These are phyloP conservation scores for Sporobolomyces phaffii DNA, from an alignment of 768 basidiomycete species.

Conservation along the genomic window DNA sequence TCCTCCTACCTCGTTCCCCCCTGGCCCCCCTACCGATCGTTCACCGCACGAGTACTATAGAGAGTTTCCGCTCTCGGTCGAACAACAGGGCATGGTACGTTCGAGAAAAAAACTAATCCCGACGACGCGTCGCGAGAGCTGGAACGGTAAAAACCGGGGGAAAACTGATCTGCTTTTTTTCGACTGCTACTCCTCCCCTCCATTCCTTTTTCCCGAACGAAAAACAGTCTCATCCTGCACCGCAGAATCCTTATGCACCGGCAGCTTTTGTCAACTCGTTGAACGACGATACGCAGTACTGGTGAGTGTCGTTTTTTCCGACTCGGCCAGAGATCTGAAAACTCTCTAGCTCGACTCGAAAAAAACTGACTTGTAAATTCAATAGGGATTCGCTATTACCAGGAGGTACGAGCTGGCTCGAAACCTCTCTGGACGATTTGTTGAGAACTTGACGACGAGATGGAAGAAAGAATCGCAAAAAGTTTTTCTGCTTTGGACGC, in stretches of 20 bases:
- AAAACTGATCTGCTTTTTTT: too few relatives aligned
- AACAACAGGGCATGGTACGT: background rate
- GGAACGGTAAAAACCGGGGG: too few relatives aligned
- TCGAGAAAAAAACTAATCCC: too few relatives aligned
- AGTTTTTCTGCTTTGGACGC: too few relatives aligned
- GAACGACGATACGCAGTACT: conserved; percentile 9
- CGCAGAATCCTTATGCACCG: background rate
- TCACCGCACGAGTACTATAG: background rate
- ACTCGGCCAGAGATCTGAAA: too few relatives aligned
- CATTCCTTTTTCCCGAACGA: background rate
- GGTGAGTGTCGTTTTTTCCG: background rate
- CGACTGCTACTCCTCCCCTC: too few relatives aligned
- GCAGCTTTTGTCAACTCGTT: background rate
- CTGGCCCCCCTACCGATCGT: background rate
- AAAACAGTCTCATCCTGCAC: background rate
- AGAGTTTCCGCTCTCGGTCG: background rate
- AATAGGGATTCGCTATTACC: conserved; percentile 21
- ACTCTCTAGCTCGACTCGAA: background rate
- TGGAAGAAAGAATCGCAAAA: too few relatives aligned
- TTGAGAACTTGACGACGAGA: background rate
- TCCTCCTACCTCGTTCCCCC: background rate
- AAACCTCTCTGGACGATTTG: background rate
- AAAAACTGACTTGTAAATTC: background rate
- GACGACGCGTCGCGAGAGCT: too few relatives aligned
- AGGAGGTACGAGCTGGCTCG: conserved; percentile 9